Base-by-base conservation (phyloP, 495 filamentous ascomycete genomes). In the Xylona heveae region DNA sequence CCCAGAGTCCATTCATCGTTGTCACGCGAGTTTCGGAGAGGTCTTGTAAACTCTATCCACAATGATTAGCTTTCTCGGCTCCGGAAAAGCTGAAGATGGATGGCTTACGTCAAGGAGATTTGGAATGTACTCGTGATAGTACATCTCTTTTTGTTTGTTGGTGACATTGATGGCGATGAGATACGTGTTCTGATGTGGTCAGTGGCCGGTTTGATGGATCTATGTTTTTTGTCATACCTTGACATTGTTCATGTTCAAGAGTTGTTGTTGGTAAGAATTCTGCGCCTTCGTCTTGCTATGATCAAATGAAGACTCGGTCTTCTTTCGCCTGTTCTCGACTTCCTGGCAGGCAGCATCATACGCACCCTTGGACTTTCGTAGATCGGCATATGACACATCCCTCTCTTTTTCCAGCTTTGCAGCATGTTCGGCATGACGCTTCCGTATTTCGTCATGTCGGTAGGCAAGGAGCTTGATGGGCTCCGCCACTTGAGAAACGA, bases 71-170 rank as follows among this genome's bases (percentile, higher is more conserved):
- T 19, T 18, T 7, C 28, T 5, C 17, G 20, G n/a, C 16, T 24
- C 19, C 5, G 17, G 17, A 16, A 28, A 13, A 18, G 10, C 15
- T 6, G 21, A 12, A 13, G 21, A 7, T 33, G 36, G 36, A 34
- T 13, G 28, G 27, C 66, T 56, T 59, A 85, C 83, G 55, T 99
- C 81, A 42, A 99, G 58, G 20, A 99, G 48, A 37, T 94, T 85
- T 3, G 88, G 88, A 14, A 99, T 64, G 49, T 94, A 94, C 60
- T 94, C 83, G 48, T 95, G 71, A 43, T 83, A 99, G 54, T 94
- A 94, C 47, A 71, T 81, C 49, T 91, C 79, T 55, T 94, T 95
- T 44, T 91, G 71, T 50, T 80, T 84, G 54, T 99, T 99, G 23
- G 85, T 83, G 26, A 93, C 78, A 46, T 85, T 88, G 57, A 99